A percentile compares a stretch with the other conserved stretches of the same genome.
phyloP scores from a whole-genome alignment of 2,329 filamentous ascomycete species.

The Claviceps paspali region DNA sequence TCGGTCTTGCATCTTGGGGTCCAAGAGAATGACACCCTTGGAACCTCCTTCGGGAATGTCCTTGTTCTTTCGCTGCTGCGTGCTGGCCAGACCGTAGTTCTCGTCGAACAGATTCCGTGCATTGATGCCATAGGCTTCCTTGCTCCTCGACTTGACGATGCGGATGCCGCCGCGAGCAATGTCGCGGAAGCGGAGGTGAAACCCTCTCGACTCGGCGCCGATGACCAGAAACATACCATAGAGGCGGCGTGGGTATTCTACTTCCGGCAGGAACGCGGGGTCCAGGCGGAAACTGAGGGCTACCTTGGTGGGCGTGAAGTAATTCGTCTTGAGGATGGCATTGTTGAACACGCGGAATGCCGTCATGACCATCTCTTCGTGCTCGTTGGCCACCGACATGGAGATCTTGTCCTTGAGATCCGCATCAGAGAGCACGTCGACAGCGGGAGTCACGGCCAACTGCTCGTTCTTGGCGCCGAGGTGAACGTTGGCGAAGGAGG shows the following conservation, averaged over 20 bases:
- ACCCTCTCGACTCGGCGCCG: conserved; percentile 88
- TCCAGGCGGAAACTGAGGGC: conserved; percentile 92
- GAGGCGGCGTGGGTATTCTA: conserved; percentile 84
- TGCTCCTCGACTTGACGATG: conserved; percentile 94
- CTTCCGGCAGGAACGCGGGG: conserved; percentile 71
- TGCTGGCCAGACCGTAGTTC: conserved; percentile 96
- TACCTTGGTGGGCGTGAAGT: conserved; percentile 93
- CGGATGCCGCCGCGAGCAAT: conserved; percentile 94
- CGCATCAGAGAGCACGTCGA: conserved; percentile 59
- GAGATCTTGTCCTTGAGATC: conserved; percentile 64
- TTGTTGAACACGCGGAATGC: conserved; percentile 94
- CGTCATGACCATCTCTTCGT: conserved; percentile 96
- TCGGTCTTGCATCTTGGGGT: conserved; percentile 88
- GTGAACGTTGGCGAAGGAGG: conserved; percentile 82
- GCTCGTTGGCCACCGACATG: conserved; percentile 74
- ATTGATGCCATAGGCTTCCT: conserved; percentile 92
- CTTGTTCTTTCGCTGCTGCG: conserved; percentile 99
- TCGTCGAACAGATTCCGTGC: conserved; percentile 93
- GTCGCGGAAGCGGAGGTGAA: conserved; percentile 94
- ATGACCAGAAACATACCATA: conserved; percentile 99
- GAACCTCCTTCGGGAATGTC: conserved; percentile 97
- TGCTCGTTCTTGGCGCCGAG: conserved; percentile 39
- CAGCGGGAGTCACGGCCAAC: conserved; percentile 38
- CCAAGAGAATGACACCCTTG: conserved; percentile 92
- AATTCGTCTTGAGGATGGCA: conserved; percentile 91